A percentile compares a stretch with the other conserved stretches of the same genome.
Evolutionary conservation across 169 alveolate species (phyloP).

Genomic region (Blepharisma undulans): DNA sequence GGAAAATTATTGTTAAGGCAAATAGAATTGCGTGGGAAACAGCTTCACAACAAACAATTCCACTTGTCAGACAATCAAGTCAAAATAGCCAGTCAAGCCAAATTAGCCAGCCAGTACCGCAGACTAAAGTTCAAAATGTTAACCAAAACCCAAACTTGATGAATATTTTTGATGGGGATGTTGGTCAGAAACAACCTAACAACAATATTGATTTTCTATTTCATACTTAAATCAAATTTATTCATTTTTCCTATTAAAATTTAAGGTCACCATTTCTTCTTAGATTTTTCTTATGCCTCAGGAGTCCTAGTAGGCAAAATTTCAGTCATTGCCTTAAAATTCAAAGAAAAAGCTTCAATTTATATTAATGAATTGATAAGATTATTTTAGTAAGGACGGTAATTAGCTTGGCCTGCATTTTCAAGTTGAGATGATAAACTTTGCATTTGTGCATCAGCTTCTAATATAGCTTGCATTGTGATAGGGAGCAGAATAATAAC

Average conservation of each 20-base stretch:
- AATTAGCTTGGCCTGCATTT: not conserved
- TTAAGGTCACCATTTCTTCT: not conserved
- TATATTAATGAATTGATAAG: not conserved
- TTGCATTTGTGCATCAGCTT: not conserved
- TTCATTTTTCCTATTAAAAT: not conserved
- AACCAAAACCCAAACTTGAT: not conserved
- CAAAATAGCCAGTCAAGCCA: too few relatives aligned
- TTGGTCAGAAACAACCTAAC: not conserved
- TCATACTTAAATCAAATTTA: not conserved
- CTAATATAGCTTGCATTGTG: not conserved
- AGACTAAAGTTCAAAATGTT: not conserved
- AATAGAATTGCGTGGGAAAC: conserved; percentile 45
- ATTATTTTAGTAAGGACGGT: not conserved
- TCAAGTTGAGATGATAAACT: not conserved
- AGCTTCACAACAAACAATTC: not conserved
- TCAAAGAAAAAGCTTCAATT: not conserved
- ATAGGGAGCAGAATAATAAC: not conserved
- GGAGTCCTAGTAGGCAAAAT: not conserved
- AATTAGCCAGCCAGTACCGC: not conserved
- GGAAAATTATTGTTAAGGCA: conserved; percentile 46
- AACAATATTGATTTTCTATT: not conserved
- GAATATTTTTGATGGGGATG: not conserved
- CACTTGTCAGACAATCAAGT: not conserved
- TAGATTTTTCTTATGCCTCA: not conserved
- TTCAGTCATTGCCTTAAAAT: not conserved